Evolutionary conservation across 331 rosid genomes (phyloP), one percentile per base, ranked within the genome.

Genomic region (Spiraea crenata): DNA sequence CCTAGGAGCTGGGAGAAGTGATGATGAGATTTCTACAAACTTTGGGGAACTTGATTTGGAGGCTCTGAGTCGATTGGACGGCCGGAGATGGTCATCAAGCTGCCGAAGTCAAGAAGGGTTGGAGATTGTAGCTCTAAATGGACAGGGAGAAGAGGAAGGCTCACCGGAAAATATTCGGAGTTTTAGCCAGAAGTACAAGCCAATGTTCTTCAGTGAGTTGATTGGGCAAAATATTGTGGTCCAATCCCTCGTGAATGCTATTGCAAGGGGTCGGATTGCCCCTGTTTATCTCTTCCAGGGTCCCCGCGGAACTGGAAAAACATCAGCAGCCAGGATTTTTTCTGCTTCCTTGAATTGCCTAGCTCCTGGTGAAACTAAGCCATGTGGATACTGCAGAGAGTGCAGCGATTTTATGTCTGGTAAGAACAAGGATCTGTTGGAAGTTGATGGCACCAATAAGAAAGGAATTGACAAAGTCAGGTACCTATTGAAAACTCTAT

Each of bases 201-300:
- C 99, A 5, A 65, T 87, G 88, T 86, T 89, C 82, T 95, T 91
- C 38, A 78, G 81, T 59, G 96, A 95, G 73, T 57, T 95, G 89
- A 84, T 89, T 81, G 99, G 99, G 58, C 99, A 95, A 87, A 81
- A 86, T 81, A 95, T 91, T 77, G 97, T 95, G 81, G 98, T 91
- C 52, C 97, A 95, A 74, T 89, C 99, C 5, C 98, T 95, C 47
- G 62, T 82, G 56, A 95, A 81, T 75, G 90, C 99, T 35, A 73
- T 86, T 85, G 83, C 86, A 15, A 91, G 95, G 82, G 84, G 93
- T 42, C 84, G 99, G 35, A 88, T 95, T 73, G 97, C 97, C 72
- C 93, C 97, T 12, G 99, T 95, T 69, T 95, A 95, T 86, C 97
- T 95, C 72, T 95, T 95, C 77, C 96, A 91, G 74, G 99, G 99